Base-by-base conservation (phyloP, 129 eudicot genomes). In the Tanacetum coccineum region DNA sequence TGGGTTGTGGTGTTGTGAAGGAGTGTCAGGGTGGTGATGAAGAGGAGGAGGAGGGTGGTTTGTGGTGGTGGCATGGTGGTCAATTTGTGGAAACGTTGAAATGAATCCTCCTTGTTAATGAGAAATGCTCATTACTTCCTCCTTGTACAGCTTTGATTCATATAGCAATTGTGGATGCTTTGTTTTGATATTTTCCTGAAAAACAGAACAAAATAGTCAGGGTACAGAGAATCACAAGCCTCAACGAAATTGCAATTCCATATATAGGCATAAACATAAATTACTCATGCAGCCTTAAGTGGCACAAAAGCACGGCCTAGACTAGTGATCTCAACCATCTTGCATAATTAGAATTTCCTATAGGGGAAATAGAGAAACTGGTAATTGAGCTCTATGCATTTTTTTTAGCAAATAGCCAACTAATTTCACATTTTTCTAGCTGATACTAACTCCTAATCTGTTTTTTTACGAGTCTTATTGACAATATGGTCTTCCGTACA, bases 111-210 rank as follows among this genome's bases (percentile, higher is more conserved):
- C n/a, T n/a, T n/a, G n/a, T n/a, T n/a, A n/a, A 68, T 49, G 25
- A 8, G 25, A 40, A 62, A 62, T 66, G 59, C 19, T 76, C 61
- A 78, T 80, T 94, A 94, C 99, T 89, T 89, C 99, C 99, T 87
- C 97, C 99, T 62, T 89, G 97, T 46, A 94, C 77, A 94, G 40
- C 81, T 94, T 94, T 4, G 97, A 87, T 71, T 94, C 99, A 32
- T 94, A 94, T 42, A 89, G 74, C 80, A 94, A 72, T 30, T 89
- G 99, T 52, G 99, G 99, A 79, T 94, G 99, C 78, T 87, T 94
- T 13, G 99, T 94, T 78, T 87, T 89, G 76, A 86, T 87, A 79
- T 85, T 94, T 84, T 94, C 99, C 99, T 94, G 88, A 56, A 75
- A 19, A 49, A 36, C 22, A 22, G 9, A 18, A 70, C n/a, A 74